Percentiles rank a stretch among this genome's conserved stretches.
Evolutionary conservation across 2,329 filamentous ascomycete species (phyloP).

Genomic region (Cladosporium colombiae): DNA sequence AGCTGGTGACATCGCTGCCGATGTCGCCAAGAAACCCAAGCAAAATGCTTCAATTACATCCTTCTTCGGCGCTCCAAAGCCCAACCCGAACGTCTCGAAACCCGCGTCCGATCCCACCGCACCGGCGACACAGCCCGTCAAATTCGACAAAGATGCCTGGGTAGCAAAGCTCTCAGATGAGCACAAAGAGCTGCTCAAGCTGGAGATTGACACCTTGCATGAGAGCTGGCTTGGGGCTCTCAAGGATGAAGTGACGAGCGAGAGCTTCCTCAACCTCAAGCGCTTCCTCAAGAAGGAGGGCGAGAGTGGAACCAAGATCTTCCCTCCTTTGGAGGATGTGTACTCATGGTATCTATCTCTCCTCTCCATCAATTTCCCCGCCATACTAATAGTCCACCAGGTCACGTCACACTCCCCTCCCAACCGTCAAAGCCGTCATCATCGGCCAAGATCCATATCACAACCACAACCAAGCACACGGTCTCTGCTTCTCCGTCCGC

Average conservation of each 20-base stretch:
- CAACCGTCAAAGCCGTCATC: slow-evolving; percentile 87
- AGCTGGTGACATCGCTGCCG: slow-evolving; percentile 45
- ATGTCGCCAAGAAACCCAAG: slow-evolving; percentile 53
- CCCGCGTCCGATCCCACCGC: slow-evolving; percentile 33
- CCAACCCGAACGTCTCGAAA: slow-evolving; percentile 34
- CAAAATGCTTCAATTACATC: slow-evolving; percentile 78
- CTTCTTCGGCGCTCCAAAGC: slow-evolving; percentile 78
- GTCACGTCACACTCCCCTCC: slow-evolving; percentile 89
- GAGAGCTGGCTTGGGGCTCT: slow-evolving; percentile 88
- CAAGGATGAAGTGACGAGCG: slow-evolving; percentile 78
- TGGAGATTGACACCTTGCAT: slow-evolving; percentile 91
- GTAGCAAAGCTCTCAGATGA: slow-evolving; percentile 75
- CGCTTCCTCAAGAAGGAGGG: slow-evolving; percentile 80
- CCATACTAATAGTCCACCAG: slow-evolving; percentile 48
- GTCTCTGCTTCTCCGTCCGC: slow-evolving; percentile 91
- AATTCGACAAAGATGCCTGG: slow-evolving; percentile 91
- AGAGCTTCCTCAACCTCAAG: slow-evolving; percentile 85
- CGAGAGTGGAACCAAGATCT: slow-evolving; percentile 72
- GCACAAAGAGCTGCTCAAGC: slow-evolving; percentile 75
- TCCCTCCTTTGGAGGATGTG: slow-evolving; percentile 83
- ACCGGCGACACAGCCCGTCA: slow-evolving; percentile 43
- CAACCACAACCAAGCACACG: slow-evolving; percentile 92
- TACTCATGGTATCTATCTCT: slow-evolving; percentile 79
- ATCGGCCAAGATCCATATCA: slow-evolving; percentile 97
- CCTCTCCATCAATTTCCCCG: not conserved